Conservation (phyloP, 106 monocot species). For the Gastrodia elata region DNA sequence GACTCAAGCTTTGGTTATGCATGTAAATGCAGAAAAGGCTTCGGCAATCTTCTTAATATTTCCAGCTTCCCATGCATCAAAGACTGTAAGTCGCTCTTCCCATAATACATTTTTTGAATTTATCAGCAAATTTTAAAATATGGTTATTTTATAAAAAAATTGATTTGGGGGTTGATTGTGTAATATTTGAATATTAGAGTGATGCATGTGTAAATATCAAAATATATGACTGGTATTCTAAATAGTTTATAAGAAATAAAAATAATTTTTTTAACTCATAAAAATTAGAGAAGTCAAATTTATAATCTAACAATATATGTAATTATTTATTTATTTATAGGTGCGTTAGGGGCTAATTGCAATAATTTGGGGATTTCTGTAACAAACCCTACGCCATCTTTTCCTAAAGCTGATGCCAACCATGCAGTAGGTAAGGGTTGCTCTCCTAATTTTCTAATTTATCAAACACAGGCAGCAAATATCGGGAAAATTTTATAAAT, state of each 20-base stretch:
- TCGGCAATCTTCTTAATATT: constrained; percentile 36
- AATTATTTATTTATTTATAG: background rate
- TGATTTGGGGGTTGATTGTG: too few relatives aligned
- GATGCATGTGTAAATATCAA: too few relatives aligned
- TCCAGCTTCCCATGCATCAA: constrained; percentile 26
- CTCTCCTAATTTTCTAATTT: constrained; percentile 1
- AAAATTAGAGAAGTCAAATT: too few relatives aligned
- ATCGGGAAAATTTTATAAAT: too few relatives aligned
- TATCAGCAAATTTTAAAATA: background rate
- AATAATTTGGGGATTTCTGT: background rate
- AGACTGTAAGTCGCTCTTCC: constrained; percentile 34
- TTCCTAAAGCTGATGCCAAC: background rate
- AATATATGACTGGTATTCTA: too few relatives aligned
- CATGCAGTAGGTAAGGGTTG: background rate
- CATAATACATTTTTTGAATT: background rate
- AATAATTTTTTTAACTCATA: too few relatives aligned
- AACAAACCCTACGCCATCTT: background rate
- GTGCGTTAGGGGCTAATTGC: constrained; percentile 3
- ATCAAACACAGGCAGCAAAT: too few relatives aligned
- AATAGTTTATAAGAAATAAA: too few relatives aligned
- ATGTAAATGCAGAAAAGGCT: constrained; percentile 35
- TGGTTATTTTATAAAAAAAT: too few relatives aligned
- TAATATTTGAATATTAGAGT: too few relatives aligned
- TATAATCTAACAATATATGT: too few relatives aligned
- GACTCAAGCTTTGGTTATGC: constrained; percentile 14